Conservation (phyloP, 805 yeast genomes). For the Monosporozyma siamensis region DNA sequence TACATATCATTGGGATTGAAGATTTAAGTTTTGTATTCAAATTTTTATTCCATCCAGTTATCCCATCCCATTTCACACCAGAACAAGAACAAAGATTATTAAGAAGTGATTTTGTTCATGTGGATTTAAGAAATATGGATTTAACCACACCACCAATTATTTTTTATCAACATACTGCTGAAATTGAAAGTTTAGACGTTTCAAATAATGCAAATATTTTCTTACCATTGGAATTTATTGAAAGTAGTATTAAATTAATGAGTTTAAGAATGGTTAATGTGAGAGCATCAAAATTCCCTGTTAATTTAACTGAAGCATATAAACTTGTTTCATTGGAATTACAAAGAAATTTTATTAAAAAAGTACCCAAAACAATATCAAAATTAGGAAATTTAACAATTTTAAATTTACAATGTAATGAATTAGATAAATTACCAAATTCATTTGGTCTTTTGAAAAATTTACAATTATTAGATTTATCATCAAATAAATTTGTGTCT, state of each 20-base stretch:
- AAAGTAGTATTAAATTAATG: constrained; percentile 61
- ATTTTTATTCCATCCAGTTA: constrained; percentile 59
- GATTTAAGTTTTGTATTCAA: constrained; percentile 77
- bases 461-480: constrained; percentile 55
- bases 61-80: constrained; percentile 50
- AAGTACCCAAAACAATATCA: constrained; percentile 49
- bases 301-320: constrained; percentile 59
- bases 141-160: constrained; percentile 79
- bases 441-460: constrained; percentile 47
- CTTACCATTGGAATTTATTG: constrained; percentile 78
- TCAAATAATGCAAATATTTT: constrained; percentile 80
- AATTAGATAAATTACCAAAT: constrained; percentile 52
- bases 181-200: constrained; percentile 72
- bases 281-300: constrained; percentile 67
- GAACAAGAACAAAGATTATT: constrained; percentile 61
- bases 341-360: constrained; percentile 67
- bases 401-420: constrained; percentile 67
- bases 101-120: constrained; percentile 53
- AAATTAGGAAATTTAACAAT: constrained; percentile 45
- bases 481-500: constrained; percentile 61
- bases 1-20: constrained; percentile 71
- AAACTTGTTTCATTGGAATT: constrained; percentile 59
- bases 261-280: constrained; percentile 61
- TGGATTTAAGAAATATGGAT: constrained; percentile 61
- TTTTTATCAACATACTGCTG: constrained; percentile 69